Evolutionary conservation across 2,329 filamentous ascomycete species (phyloP).

Genomic region (Penicillium sp.): DNA sequence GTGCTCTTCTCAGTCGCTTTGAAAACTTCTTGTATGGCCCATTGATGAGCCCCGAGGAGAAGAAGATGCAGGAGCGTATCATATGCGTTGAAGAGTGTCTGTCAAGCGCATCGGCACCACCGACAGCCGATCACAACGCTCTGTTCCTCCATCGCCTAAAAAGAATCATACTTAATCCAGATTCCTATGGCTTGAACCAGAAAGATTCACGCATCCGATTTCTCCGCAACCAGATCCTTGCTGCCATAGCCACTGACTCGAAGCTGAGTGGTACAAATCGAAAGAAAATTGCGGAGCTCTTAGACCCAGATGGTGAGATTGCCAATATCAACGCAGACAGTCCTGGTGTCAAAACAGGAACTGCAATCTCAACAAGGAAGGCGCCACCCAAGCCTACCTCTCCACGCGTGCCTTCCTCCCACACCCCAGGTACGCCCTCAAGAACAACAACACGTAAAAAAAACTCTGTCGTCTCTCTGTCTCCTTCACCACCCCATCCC

Average conservation of each 20-base stretch:
- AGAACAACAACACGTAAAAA: neutral
- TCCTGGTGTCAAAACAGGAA: neutral
- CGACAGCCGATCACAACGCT: neutral
- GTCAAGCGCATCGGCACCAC: neutral
- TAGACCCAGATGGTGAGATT: neutral
- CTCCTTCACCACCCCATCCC: neutral
- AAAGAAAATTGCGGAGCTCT: neutral
- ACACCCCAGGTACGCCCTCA: neutral
- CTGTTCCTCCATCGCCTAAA: neutral
- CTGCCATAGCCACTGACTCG: neutral
- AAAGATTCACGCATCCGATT: neutral
- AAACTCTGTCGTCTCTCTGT: neutral
- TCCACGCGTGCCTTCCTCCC: neutral
- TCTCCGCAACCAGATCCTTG: neutral
- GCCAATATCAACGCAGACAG: neutral
- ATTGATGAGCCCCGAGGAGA: constrained; percentile 1
- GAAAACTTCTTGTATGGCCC: constrained; percentile 3
- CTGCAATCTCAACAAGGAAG: neutral
- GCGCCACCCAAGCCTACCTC: neutral
- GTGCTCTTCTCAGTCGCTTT: neutral
- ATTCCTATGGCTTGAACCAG: neutral
- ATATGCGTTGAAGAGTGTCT: constrained; percentile 1
- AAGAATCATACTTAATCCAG: neutral
- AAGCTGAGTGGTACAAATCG: neutral
- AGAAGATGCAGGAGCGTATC: neutral